These are phyloP conservation scores for Cenococcum geophilum DNA, from an alignment of 495 filamentous ascomycete species.

Conservation along the genomic window DNA sequence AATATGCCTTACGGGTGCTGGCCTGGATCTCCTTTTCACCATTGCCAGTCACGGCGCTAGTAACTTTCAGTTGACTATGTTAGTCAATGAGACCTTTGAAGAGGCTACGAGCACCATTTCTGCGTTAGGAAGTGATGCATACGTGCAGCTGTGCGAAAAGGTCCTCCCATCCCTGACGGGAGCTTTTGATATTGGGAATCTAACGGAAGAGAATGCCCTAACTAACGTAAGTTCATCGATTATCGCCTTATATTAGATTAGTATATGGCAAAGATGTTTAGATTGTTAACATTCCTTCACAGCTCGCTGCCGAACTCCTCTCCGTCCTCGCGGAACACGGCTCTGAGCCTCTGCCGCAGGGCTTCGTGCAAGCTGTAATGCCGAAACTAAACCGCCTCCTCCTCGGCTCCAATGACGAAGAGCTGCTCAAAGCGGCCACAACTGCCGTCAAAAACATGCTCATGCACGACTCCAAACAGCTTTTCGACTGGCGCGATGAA, in stretches of 20 bases:
- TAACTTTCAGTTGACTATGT: constrained; percentile 77
- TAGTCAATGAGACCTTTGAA: constrained; percentile 87
- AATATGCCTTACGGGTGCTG: constrained; percentile 55
- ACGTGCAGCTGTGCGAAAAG: constrained; percentile 75
- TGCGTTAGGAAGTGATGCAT: constrained; percentile 58
- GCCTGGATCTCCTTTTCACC: constrained; percentile 80
- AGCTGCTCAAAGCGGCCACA: constrained; percentile 80
- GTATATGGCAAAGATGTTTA: not conserved
- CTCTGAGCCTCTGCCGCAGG: constrained; percentile 72
- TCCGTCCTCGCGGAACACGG: constrained; percentile 74
- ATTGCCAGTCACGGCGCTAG: constrained; percentile 79
- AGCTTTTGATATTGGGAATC: constrained; percentile 77
- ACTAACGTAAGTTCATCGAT: constrained; percentile 51
- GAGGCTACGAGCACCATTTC: constrained; percentile 66
- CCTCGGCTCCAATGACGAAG: constrained; percentile 70
- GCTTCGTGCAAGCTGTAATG: constrained; percentile 76
- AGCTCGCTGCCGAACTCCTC: constrained; percentile 80
- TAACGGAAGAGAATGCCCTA: constrained; percentile 77
- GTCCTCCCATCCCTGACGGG: constrained; percentile 81
- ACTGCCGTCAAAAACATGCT: constrained; percentile 82
- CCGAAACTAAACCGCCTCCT: constrained; percentile 81
- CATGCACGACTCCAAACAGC: constrained; percentile 76
- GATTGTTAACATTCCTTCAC: not conserved
- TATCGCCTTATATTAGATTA: not conserved
- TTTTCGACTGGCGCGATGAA: constrained; percentile 73